phyloP scores from a whole-genome alignment of 2,329 filamentous ascomycete species.

The Tolypocladium ovalisporum region DNA sequence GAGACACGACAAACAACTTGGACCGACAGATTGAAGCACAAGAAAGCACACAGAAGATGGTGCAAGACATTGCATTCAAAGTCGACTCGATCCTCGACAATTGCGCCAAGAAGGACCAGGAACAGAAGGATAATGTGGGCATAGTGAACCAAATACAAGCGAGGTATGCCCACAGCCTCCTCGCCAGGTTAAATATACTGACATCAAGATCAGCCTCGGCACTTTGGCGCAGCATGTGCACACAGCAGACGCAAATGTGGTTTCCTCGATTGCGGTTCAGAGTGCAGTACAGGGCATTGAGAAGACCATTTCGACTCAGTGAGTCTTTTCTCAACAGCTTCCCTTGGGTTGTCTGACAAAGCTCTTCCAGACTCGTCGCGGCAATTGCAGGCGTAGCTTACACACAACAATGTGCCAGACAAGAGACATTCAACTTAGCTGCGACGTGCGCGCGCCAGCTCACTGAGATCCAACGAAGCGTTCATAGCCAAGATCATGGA shows the following conservation, averaged over 20 bases:
- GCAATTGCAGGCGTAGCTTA: neutral
- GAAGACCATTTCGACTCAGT: neutral
- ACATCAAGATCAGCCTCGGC: neutral
- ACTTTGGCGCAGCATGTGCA: neutral
- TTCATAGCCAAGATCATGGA: neutral
- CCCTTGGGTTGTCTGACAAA: neutral
- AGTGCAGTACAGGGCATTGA: neutral
- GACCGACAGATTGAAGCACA: conserved; percentile 7
- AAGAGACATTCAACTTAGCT: neutral
- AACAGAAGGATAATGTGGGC: neutral
- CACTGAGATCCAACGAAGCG: neutral
- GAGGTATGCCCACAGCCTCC: conserved; percentile 7
- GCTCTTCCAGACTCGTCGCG: neutral
- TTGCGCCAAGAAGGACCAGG: neutral
- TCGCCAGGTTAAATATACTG: neutral
- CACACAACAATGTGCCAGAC: neutral
- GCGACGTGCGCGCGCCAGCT: neutral
- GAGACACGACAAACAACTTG: conserved; percentile 2
- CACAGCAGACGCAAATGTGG: neutral
- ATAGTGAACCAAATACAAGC: conserved; percentile 5
- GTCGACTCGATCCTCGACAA: conserved; percentile 9
- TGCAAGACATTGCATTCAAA: conserved; percentile 8
- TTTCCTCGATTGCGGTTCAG: neutral
- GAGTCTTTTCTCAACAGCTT: neutral
- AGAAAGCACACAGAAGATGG: conserved; percentile 1